phyloP scores from a whole-genome alignment of 2,329 filamentous ascomycete species.

The Diaporthe citriasiana region DNA sequence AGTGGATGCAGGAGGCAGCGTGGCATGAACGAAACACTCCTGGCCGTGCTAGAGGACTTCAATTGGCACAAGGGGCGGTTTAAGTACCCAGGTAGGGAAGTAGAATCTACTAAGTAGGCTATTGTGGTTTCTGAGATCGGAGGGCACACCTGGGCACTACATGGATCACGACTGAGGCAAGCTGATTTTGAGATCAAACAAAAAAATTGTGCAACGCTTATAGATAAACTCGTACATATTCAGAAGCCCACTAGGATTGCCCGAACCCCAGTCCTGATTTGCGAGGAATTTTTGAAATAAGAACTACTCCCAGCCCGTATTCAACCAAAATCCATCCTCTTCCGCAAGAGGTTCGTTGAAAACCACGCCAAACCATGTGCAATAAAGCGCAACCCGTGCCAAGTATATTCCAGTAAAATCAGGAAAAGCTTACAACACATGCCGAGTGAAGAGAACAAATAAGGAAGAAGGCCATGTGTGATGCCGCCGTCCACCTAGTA shows the following conservation, averaged over 20 bases:
- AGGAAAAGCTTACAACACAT: background rate
- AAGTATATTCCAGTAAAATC: background rate
- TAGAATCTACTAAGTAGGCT: too few species aligned
- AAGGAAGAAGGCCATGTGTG: background rate
- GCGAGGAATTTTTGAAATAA: background rate
- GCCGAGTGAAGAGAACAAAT: background rate
- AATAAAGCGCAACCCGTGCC: background rate
- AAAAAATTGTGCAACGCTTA: background rate
- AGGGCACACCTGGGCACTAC: too few species aligned
- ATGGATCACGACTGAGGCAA: background rate
- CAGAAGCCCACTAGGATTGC: background rate
- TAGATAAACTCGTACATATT: background rate
- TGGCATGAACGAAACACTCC: too few species aligned
- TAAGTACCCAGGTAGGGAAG: background rate
- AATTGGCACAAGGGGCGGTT: background rate
- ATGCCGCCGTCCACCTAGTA: conserved; percentile 46
- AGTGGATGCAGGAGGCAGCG: too few species aligned
- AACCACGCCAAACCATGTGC: background rate
- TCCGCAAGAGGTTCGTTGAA: too few species aligned
- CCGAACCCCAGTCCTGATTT: conserved; percentile 5
- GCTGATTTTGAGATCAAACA: background rate
- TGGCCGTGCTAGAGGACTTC: background rate
- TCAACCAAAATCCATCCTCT: background rate
- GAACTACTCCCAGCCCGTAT: background rate
- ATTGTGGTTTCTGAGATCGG: too few species aligned